Conservation (phyloP, 257 asterid species). For the Scutellaria minor region DNA sequence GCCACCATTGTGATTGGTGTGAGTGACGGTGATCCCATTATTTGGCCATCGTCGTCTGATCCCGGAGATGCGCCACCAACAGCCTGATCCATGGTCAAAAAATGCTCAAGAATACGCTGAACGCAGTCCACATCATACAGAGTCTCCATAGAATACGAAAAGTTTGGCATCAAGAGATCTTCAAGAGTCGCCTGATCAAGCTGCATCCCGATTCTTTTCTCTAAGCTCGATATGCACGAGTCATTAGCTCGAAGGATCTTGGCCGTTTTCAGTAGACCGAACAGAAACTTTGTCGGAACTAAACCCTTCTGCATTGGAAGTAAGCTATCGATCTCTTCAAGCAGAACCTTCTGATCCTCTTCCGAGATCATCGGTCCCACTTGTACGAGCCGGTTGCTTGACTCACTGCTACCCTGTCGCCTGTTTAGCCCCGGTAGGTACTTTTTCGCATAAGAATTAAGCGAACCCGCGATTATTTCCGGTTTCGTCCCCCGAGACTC, state of each 20-base stretch:
- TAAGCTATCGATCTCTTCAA: slow-evolving; percentile 78
- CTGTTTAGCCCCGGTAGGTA: slow-evolving; percentile 83
- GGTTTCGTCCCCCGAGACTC: slow-evolving; percentile 70
- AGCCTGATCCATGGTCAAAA: slow-evolving; percentile 78
- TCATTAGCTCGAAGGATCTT: slow-evolving; percentile 74
- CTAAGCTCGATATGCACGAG: slow-evolving; percentile 64
- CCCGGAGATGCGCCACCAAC: slow-evolving; percentile 82
- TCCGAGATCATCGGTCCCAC: slow-evolving; percentile 57
- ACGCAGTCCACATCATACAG: slow-evolving; percentile 90
- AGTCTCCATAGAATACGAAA: slow-evolving; percentile 91
- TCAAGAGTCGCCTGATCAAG: slow-evolving; percentile 94
- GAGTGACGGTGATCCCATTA: slow-evolving; percentile 84
- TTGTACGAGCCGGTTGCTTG: slow-evolving; percentile 55
- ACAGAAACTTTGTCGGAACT: slow-evolving; percentile 70
- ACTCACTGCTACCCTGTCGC: slow-evolving; percentile 59
- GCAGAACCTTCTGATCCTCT: slow-evolving; percentile 80
- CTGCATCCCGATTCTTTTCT: slow-evolving; percentile 88
- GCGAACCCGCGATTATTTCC: slow-evolving; percentile 79
- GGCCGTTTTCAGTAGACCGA: slow-evolving; percentile 85
- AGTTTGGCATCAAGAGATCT: slow-evolving; percentile 91
- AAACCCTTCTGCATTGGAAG: slow-evolving; percentile 87
- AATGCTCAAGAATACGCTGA: slow-evolving; percentile 81
- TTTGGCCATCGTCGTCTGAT: slow-evolving; percentile 68
- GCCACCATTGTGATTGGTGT: slow-evolving; percentile 95
- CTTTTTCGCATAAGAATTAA: slow-evolving; percentile 68